Evolutionary conservation across 352 stramenopile genomes (phyloP).

Genomic region (Pythium sp.): DNA sequence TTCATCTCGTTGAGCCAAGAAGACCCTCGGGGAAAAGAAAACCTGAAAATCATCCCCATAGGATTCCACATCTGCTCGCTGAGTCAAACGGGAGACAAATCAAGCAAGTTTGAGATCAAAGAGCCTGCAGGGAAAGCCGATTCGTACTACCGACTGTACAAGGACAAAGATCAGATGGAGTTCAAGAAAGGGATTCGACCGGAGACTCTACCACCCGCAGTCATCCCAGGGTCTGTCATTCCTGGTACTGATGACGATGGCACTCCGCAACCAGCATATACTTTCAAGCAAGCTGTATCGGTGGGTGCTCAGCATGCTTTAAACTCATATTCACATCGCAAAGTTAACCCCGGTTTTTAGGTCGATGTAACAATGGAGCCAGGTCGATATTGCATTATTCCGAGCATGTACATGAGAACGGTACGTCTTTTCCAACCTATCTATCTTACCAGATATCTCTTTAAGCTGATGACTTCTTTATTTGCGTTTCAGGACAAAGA

Average conservation of each 20-base stretch:
- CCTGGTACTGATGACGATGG: constrained; percentile 62
- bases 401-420: constrained; percentile 87
- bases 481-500: constrained; percentile 54
- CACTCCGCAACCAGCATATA: constrained; percentile 69
- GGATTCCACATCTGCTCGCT: constrained; percentile 81
- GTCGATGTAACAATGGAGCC: constrained; percentile 67
- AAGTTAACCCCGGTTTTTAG: constrained; percentile 21
- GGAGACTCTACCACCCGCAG: constrained; percentile 54
- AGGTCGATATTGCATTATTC: constrained; percentile 78
- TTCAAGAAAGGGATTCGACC: constrained; percentile 57
- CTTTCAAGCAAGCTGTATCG: constrained; percentile 81
- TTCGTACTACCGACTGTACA: constrained; percentile 74
- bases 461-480: not conserved
- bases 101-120: constrained; percentile 54
- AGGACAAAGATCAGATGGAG: constrained; percentile 48
- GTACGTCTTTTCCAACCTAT: constrained; percentile 27
- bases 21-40: constrained; percentile 68
- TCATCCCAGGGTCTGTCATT: constrained; percentile 78
- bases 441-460: constrained; percentile 1
- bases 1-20: constrained; percentile 82
- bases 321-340: not conserved
- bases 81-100: constrained; percentile 23
- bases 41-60: constrained; percentile 74
- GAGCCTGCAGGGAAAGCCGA: constrained; percentile 56
- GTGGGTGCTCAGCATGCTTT: constrained; percentile 23